These are phyloP conservation scores for Peterozyma xylosa DNA, from an alignment of 805 yeast genomes.

Conservation along the genomic window DNA sequence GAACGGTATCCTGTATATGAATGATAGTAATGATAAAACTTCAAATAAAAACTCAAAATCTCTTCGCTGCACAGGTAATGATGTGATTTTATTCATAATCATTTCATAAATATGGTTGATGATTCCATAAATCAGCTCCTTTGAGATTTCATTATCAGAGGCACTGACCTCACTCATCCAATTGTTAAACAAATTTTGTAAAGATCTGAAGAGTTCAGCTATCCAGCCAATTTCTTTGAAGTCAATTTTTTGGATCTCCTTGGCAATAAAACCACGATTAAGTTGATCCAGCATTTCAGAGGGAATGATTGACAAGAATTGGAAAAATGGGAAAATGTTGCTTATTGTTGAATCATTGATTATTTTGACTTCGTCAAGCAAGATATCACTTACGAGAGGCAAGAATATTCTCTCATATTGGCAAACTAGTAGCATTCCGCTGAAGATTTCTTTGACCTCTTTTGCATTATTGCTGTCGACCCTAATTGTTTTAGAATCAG, in stretches of 20 bases:
- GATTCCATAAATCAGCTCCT: background rate
- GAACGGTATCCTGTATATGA: constrained; percentile 15
- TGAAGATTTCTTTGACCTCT: background rate
- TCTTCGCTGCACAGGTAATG: no score
- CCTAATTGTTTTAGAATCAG: background rate
- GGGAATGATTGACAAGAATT: no score
- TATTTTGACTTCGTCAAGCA: background rate
- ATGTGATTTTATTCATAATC: no score
- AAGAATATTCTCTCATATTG: background rate
- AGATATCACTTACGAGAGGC: background rate
- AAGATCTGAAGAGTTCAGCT: background rate
- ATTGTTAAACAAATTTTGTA: background rate
- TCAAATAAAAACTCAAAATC: background rate
- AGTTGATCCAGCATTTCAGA: no score
- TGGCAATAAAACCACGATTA: no score
- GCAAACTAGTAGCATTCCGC: constrained; percentile 4
- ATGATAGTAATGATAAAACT: constrained; percentile 8
- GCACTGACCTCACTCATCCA: background rate
- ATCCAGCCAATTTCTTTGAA: background rate
- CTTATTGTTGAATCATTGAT: no score
- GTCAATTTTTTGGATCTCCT: no score
- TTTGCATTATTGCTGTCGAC: background rate
- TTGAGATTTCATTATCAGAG: background rate
- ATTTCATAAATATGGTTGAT: background rate
- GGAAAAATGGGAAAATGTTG: no score